These are phyloP conservation scores for Rhynchosporium secalis DNA, from an alignment of 2,329 filamentous ascomycete species.

Conservation along the genomic window DNA sequence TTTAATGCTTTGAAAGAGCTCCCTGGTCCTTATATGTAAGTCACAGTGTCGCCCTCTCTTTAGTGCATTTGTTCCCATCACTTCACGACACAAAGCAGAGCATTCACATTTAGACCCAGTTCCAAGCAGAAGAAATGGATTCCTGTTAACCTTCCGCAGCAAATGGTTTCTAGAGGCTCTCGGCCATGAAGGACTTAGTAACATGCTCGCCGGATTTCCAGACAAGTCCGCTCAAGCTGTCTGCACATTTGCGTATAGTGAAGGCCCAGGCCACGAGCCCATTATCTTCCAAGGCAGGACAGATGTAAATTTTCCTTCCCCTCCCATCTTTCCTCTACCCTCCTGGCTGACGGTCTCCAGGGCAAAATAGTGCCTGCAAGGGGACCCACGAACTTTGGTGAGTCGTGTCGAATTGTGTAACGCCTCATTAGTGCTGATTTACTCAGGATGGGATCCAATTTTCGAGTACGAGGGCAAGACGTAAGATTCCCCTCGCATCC, in stretches of 20 bases:
- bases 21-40: slow-evolving; percentile 91
- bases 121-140: background rate
- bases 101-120: background rate
- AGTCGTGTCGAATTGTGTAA: slow-evolving; percentile 38
- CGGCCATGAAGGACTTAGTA: slow-evolving; percentile 84
- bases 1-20: slow-evolving; percentile 90
- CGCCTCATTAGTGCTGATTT: slow-evolving; percentile 23
- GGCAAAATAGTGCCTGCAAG: slow-evolving; percentile 83
- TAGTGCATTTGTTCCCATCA: background rate
- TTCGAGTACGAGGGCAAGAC: slow-evolving; percentile 94
- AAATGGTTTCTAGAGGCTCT: slow-evolving; percentile 91
- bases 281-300: slow-evolving; percentile 91
- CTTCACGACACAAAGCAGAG: background rate
- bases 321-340: background rate
- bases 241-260: slow-evolving; percentile 91
- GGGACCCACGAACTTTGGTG: slow-evolving; percentile 81
- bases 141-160: slow-evolving; percentile 47
- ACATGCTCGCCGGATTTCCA: slow-evolving; percentile 81
- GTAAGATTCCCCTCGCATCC: slow-evolving; percentile 31
- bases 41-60: background rate
- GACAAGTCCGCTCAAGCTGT: slow-evolving; percentile 93
- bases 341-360: slow-evolving; percentile 40
- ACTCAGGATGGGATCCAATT: slow-evolving; percentile 89
- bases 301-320: slow-evolving; percentile 54
- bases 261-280: slow-evolving; percentile 79